phyloP scores from a whole-genome alignment of 2,329 filamentous ascomycete species.

The Ophiostoma ulmi region DNA sequence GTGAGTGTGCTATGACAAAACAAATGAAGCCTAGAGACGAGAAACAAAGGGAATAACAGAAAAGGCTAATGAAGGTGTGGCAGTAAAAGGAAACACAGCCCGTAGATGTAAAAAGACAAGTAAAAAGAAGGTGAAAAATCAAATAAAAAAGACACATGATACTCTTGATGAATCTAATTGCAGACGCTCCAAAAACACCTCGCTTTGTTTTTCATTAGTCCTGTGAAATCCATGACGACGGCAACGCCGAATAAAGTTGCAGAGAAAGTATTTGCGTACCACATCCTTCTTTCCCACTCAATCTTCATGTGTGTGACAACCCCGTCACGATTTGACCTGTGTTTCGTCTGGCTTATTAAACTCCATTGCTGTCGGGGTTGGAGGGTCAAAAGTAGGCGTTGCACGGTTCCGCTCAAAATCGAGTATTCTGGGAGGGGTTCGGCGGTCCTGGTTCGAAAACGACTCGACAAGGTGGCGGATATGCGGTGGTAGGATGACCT shows the following conservation, averaged over 20 bases:
- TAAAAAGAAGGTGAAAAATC: neutral
- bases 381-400: conserved; percentile 23
- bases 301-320: neutral
- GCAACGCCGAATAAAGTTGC: neutral
- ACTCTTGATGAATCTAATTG: no score
- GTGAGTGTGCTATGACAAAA: no score
- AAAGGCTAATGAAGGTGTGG: no score
- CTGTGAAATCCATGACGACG: neutral
- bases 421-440: neutral
- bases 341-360: conserved; percentile 1
- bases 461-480: conserved; percentile 25
- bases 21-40: no score
- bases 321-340: neutral
- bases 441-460: neutral
- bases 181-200: neutral
- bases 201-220: neutral
- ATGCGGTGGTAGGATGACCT: conserved; percentile 23
- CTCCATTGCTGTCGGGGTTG: conserved; percentile 27
- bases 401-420: neutral
- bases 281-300: neutral
- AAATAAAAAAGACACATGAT: neutral
- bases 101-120: neutral
- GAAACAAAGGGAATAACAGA: no score
- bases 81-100: no score
- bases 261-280: neutral